These are phyloP conservation scores for Ascoidea rubescens DNA, from an alignment of 805 yeast species.

Conservation along the genomic window DNA sequence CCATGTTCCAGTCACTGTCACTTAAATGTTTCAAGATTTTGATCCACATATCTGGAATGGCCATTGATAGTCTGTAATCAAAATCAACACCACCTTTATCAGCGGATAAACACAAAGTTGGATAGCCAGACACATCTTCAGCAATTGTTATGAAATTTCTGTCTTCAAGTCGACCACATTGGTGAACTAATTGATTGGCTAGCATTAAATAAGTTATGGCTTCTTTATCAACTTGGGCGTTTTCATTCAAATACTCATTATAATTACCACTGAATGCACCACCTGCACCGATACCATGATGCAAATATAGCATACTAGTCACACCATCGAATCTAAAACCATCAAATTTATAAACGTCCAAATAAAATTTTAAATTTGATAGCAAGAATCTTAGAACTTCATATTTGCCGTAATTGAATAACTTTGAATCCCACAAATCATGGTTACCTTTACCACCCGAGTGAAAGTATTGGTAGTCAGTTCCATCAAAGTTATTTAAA, in stretches of 20 bases:
- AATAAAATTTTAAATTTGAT: conserved; percentile 70
- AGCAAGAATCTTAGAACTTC: conserved; percentile 82
- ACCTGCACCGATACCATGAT: conserved; percentile 82
- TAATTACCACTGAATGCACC: conserved; percentile 84
- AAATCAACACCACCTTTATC: conserved; percentile 80
- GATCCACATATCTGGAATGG: conserved; percentile 99
- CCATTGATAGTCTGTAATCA: conserved; percentile 91
- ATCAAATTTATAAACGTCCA: conserved; percentile 77
- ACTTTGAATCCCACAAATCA: conserved; percentile 90
- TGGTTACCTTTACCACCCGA: conserved; percentile 77
- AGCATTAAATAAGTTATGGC: conserved; percentile 79
- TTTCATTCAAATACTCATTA: conserved; percentile 73
- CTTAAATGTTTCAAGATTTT: conserved; percentile 68
- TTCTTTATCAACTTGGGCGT: conserved; percentile 70
- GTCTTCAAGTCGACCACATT: conserved; percentile 28
- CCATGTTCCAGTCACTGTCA: conserved; percentile 91
- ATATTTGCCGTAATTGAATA: conserved; percentile 83
- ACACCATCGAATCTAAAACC: conserved; percentile 97
- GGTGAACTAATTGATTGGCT: conserved; percentile 67
- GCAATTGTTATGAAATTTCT: conserved; percentile 66
- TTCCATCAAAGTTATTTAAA: conserved; percentile 83
- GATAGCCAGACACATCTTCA: conserved; percentile 97
- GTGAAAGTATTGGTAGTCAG: conserved; percentile 91
- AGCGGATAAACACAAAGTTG: conserved; percentile 75
- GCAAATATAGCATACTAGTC: conserved; percentile 80